Percentiles rank a stretch among this genome's conserved stretches.
Conservation (phyloP, 129 eudicot genomes). For the Lactuca saligna region DNA sequence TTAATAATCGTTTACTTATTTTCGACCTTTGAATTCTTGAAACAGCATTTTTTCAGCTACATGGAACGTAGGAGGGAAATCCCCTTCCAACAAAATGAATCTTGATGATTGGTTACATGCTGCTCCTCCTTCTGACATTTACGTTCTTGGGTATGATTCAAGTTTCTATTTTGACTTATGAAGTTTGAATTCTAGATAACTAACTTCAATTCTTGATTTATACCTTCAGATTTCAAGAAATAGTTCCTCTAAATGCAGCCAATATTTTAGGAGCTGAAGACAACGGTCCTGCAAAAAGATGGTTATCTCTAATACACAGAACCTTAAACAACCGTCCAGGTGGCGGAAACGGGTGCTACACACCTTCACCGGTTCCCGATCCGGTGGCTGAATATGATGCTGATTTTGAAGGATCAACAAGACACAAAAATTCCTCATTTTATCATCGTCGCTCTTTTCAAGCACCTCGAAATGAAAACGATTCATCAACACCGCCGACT, state of each 20-base stretch:
- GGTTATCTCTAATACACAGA: slow-evolving; percentile 63
- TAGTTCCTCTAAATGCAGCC: slow-evolving; percentile 91
- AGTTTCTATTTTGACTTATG: neutral
- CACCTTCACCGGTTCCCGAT: slow-evolving; percentile 83
- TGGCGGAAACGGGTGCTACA: slow-evolving; percentile 54
- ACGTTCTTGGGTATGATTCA: slow-evolving; percentile 83
- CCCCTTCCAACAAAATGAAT: slow-evolving; percentile 73
- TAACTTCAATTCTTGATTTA: neutral
- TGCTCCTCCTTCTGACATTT: slow-evolving; percentile 93
- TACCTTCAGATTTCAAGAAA: slow-evolving; percentile 73
- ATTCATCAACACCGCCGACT: slow-evolving; percentile 37
- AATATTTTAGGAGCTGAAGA: slow-evolving; percentile 91
- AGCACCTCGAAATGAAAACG: slow-evolving; percentile 61
- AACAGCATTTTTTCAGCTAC: slow-evolving; percentile 83
- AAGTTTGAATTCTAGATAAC: neutral
- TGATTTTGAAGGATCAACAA: slow-evolving; percentile 82
- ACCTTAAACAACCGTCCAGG: slow-evolving; percentile 66
- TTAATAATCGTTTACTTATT: neutral
- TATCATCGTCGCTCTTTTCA: slow-evolving; percentile 78
- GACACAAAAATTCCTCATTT: slow-evolving; percentile 54
- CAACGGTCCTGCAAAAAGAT: slow-evolving; percentile 89
- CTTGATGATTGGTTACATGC: slow-evolving; percentile 95
- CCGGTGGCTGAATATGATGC: slow-evolving; percentile 81
- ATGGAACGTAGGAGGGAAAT: slow-evolving; percentile 95
- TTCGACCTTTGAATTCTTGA: slow-evolving; percentile 11